Percentiles rank a stretch among this genome's conserved stretches.
Conservation (phyloP, 495 filamentous ascomycete genomes). For the Entonaema liquescens region DNA sequence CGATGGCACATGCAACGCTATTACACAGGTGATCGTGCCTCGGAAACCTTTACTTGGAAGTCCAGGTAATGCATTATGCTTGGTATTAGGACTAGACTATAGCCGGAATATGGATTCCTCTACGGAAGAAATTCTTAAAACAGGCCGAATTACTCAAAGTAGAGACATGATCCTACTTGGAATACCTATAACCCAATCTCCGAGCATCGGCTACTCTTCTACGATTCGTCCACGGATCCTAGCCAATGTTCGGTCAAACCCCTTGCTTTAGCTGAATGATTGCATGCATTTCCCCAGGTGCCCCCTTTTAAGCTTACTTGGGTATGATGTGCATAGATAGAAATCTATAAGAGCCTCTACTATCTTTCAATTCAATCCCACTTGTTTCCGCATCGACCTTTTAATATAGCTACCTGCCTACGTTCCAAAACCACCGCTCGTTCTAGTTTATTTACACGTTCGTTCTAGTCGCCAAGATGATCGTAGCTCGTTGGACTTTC, state of each 20-base stretch:
- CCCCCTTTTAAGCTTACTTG: conserved; percentile 1
- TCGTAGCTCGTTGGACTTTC: conserved; percentile 20
- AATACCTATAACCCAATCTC: conserved; percentile 30
- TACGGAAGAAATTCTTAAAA: conserved; percentile 18
- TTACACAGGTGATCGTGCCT: conserved; percentile 10
- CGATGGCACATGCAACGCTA: conserved; percentile 19
- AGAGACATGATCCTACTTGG: conserved; percentile 2
- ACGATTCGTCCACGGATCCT: conserved; percentile 6
- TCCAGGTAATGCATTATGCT: not conserved
- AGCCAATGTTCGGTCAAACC: conserved; percentile 7
- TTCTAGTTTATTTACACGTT: conserved; percentile 19
- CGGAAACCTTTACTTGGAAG: conserved; percentile 10
- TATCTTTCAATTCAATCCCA: conserved; percentile 6
- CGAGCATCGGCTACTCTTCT: conserved; percentile 34
- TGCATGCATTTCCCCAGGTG: not conserved
- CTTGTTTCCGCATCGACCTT: conserved; percentile 6
- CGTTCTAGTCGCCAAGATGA: conserved; percentile 35
- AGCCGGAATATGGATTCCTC: conserved; percentile 15
- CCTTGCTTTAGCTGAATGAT: conserved; percentile 31
- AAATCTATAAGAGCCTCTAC: conserved; percentile 16
- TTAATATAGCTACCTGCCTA: not conserved
- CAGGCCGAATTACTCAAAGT: conserved; percentile 18
- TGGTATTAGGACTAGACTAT: conserved; percentile 15
- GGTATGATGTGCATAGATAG: not conserved
- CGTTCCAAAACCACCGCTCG: conserved; percentile 18